These are phyloP conservation scores for Trichoderma atroviride DNA, from an alignment of 2,329 filamentous ascomycete species.

Conservation along the genomic window DNA sequence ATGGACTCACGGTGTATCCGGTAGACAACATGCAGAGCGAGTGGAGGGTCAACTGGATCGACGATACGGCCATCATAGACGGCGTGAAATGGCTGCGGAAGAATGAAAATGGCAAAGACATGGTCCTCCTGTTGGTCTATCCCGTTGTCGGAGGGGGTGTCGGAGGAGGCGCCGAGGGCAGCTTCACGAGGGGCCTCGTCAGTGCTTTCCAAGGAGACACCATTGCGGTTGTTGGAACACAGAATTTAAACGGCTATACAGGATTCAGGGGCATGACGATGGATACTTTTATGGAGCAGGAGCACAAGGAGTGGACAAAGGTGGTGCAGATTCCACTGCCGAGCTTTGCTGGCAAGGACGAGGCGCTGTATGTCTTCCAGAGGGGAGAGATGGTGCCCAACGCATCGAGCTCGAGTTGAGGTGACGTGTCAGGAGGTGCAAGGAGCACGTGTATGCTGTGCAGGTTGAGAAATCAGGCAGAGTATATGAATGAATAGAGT, in stretches of 20 bases:
- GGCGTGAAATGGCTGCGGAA: slow-evolving; percentile 60
- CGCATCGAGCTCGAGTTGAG: not conserved
- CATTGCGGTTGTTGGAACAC: slow-evolving; percentile 72
- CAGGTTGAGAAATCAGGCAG: not conserved
- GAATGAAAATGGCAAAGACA: slow-evolving; percentile 53
- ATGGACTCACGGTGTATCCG: slow-evolving; percentile 57
- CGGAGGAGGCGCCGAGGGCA: slow-evolving; percentile 64
- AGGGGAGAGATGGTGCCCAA: slow-evolving; percentile 45
- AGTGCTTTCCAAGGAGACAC: slow-evolving; percentile 64
- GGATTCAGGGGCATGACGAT: slow-evolving; percentile 65
- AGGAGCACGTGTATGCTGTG: not conserved
- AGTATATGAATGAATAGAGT: not conserved
- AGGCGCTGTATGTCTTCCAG: slow-evolving; percentile 70
- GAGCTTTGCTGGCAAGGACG: slow-evolving; percentile 77
- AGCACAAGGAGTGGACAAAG: slow-evolving; percentile 61
- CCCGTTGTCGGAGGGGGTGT: slow-evolving; percentile 67
- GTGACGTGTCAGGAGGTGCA: slow-evolving; percentile 6
- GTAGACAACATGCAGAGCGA: slow-evolving; percentile 69
- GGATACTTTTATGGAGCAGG: slow-evolving; percentile 65
- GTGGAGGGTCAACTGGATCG: slow-evolving; percentile 71
- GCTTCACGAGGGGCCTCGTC: slow-evolving; percentile 66
- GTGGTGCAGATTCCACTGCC: slow-evolving; percentile 68
- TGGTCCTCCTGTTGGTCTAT: slow-evolving; percentile 71
- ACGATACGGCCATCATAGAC: slow-evolving; percentile 65
- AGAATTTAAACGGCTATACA: slow-evolving; percentile 75